phyloP scores from a whole-genome alignment of 2,329 filamentous ascomycete genomes.

The Aspergillus arachidicola region DNA sequence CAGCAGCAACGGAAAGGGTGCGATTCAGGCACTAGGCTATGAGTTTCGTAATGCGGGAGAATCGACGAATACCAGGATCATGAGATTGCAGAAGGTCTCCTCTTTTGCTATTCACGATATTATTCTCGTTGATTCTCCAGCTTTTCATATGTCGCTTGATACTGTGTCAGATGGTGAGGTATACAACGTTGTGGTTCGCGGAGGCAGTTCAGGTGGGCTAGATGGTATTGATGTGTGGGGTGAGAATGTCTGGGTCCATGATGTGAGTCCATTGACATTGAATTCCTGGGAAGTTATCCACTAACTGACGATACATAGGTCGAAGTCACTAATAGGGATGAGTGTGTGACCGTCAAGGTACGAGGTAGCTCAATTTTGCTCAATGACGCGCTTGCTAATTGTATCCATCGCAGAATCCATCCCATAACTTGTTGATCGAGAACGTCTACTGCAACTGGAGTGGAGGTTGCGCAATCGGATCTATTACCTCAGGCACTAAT shows the following conservation, averaged over 20 bases:
- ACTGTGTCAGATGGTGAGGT: conserved; percentile 56
- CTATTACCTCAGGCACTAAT: conserved; percentile 51
- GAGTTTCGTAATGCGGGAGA: conserved; percentile 33
- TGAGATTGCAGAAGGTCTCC: conserved; percentile 44
- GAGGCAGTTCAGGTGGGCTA: conserved; percentile 54
- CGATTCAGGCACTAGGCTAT: conserved; percentile 57
- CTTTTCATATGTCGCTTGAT: conserved; percentile 55
- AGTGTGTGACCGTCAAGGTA: conserved; percentile 61
- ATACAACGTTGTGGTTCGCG: conserved; percentile 59
- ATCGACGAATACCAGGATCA: conserved; percentile 36
- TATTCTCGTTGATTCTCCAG: conserved; percentile 51
- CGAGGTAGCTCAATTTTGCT: neutral
- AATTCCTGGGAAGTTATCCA: no score
- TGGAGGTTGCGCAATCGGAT: conserved; percentile 62
- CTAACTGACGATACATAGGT: conserved; percentile 30
- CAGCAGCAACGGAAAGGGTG: conserved; percentile 54
- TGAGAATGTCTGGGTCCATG: conserved; percentile 60
- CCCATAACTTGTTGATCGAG: conserved; percentile 59
- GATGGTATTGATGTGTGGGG: conserved; percentile 61
- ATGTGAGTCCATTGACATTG: conserved; percentile 34
- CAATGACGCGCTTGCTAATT: neutral
- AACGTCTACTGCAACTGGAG: conserved; percentile 65
- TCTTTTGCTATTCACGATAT: conserved; percentile 55
- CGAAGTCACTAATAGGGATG: conserved; percentile 65
- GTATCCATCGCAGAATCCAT: conserved; percentile 41